Base-by-base conservation (phyloP, 2,329 filamentous ascomycete genomes). In the Fusarium sp. region DNA sequence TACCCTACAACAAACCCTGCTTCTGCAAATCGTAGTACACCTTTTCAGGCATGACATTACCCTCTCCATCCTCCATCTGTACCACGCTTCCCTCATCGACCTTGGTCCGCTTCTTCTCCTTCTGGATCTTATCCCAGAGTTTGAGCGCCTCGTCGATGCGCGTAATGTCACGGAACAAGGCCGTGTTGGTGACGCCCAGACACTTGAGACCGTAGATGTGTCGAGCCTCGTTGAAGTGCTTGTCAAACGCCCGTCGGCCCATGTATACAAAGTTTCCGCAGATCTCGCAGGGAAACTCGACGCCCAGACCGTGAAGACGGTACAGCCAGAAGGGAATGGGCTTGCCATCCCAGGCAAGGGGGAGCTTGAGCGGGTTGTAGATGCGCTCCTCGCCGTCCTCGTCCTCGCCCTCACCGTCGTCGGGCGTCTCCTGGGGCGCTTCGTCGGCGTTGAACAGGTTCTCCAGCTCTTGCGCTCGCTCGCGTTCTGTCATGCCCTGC, bases 181-280 rank as follows among this genome's bases (percentile, higher is more conserved):
- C 88, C 2, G 93, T 93, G 72, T 96, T 95, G 8, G 89, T 96
- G 72, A 99, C 95, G 17, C 96, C 96, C 46, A 99, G 79, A 72
- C 94, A 97, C 75, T 96, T 95, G 66, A 99, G 79, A 1, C 95
- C 95, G 72, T 97, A 95, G 44, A 98, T 90, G 73, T 99, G 95
- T 49, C 93, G 83, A 9, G 91, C 88, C 76, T 99, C 95, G 67
- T 93, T 96, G 79, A 99, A 99, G 75, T 99, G 95, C 81, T 99
- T 99, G 74, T 99, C 95, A 70, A 97, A 99, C 1, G 93, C 93
- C 45, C 95, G 87, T 21, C 95, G 85, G 14, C 95, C 95, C 90
- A 97, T 97, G 79, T 98, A 98, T n/a, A 97, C 93, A 71, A 93
- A 97, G 76, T 98, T 98, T 52, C 95, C 95, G 72, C 95, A 99